Conservation (phyloP, 768 basidiomycete species). For the Daedalea quercina region DNA sequence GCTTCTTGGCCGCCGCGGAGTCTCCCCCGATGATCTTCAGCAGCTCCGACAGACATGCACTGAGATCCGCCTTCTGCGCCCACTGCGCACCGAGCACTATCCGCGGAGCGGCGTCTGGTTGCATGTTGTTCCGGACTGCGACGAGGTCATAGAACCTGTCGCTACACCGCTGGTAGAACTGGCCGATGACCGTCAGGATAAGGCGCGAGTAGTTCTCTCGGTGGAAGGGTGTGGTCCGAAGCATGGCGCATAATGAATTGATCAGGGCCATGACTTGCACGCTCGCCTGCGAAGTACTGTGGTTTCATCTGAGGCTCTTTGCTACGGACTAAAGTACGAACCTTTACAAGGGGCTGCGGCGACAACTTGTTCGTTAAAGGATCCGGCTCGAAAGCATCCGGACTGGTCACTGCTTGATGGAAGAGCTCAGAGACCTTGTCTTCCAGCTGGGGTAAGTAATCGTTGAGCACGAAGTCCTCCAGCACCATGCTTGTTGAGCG, state of each 20-base stretch:
- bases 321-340: slow-evolving; percentile 16
- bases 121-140: slow-evolving; percentile 27
- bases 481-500: slow-evolving; percentile 65
- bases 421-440: slow-evolving; percentile 87
- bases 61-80: slow-evolving; percentile 83
- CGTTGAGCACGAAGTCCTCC: slow-evolving; percentile 89
- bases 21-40: slow-evolving; percentile 34
- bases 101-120: slow-evolving; percentile 23
- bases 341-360: slow-evolving; percentile 73
- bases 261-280: slow-evolving; percentile 84
- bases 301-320: background rate
- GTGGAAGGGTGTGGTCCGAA: slow-evolving; percentile 88
- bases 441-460: slow-evolving; percentile 91
- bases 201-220: slow-evolving; percentile 91
- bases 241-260: slow-evolving; percentile 88
- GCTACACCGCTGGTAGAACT: slow-evolving; percentile 93
- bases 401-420: slow-evolving; percentile 75
- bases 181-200: slow-evolving; percentile 89
- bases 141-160: slow-evolving; percentile 79
- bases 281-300: slow-evolving; percentile 50
- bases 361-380: slow-evolving; percentile 58
- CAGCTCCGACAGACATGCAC: slow-evolving; percentile 64
- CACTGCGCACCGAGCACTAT: slow-evolving; percentile 66
- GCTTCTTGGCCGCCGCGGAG: slow-evolving; percentile 33
- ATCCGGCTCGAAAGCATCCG: slow-evolving; percentile 87